A percentile compares a stretch with the other conserved stretches of the same genome.
phyloP scores from a whole-genome alignment of 768 basidiomycete genomes.

The Boletus reticulatus region DNA sequence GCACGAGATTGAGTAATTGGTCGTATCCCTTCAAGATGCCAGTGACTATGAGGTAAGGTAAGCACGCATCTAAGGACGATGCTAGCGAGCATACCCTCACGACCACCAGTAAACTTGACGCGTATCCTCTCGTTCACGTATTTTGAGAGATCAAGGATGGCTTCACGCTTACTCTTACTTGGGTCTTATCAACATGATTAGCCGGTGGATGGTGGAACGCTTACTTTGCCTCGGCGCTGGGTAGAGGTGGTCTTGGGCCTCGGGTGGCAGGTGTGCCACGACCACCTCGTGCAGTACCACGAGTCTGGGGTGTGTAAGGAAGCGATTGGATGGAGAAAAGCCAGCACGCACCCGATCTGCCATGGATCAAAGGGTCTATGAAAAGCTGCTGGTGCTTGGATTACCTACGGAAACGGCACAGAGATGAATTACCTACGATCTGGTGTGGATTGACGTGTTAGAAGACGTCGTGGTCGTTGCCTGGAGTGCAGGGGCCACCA shows the following conservation, averaged over 20 bases:
- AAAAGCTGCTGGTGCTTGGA: slow-evolving; percentile 5
- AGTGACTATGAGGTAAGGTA: slow-evolving; percentile 53
- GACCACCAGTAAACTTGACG: slow-evolving; percentile 97
- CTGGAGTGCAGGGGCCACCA: too few relatives aligned
- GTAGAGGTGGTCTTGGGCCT: slow-evolving; percentile 16
- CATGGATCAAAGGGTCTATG: slow-evolving; percentile 14
- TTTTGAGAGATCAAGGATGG: slow-evolving; percentile 92
- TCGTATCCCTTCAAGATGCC: slow-evolving; percentile 95
- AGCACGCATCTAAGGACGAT: not conserved
- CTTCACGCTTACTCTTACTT: slow-evolving; percentile 68
- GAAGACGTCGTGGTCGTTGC: not conserved
- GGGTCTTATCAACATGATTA: slow-evolving; percentile 30
- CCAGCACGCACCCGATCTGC: slow-evolving; percentile 31
- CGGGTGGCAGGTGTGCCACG: slow-evolving; percentile 37
- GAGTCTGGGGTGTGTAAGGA: slow-evolving; percentile 47
- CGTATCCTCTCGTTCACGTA: slow-evolving; percentile 90
- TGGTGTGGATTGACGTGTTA: slow-evolving; percentile 20
- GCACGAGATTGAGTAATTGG: slow-evolving; percentile 92
- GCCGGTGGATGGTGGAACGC: slow-evolving; percentile 5
- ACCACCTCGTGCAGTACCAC: slow-evolving; percentile 52
- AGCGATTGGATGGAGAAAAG: not conserved
- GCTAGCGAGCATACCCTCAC: slow-evolving; percentile 67
- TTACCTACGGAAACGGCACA: slow-evolving; percentile 15
- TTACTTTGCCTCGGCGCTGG: slow-evolving; percentile 27
- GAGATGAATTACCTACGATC: slow-evolving; percentile 13